These are phyloP conservation scores for Sugiyamaella xylanicola DNA, from an alignment of 1,139 yeast species.

Conservation along the genomic window DNA sequence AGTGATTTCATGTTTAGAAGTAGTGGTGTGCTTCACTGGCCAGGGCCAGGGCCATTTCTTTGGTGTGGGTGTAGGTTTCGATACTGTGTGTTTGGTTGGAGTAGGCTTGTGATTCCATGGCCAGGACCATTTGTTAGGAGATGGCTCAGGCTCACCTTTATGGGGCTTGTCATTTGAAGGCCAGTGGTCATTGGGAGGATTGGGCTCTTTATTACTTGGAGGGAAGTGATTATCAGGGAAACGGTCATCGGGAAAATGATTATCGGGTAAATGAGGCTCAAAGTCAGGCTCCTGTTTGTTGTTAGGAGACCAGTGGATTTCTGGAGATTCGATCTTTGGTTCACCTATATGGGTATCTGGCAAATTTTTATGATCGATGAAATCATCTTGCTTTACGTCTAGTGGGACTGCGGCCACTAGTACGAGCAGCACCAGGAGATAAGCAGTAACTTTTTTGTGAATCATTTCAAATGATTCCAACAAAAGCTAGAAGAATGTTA, in stretches of 20 bases:
- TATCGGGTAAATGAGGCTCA: background rate
- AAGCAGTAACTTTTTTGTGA: background rate
- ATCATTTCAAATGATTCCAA: constrained; percentile 1
- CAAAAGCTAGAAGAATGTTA: background rate
- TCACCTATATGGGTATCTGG: no score
- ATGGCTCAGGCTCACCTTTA: background rate
- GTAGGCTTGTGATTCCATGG: background rate
- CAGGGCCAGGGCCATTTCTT: background rate
- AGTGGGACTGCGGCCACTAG: constrained; percentile 2
- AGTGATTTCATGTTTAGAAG: background rate
- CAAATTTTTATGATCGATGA: background rate
- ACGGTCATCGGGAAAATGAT: background rate
- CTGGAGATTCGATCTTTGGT: no score
- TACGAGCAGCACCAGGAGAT: background rate
- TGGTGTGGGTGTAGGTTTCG: background rate
- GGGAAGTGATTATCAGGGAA: background rate
- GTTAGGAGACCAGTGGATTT: background rate
- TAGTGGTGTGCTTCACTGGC: background rate
- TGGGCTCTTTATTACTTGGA: background rate
- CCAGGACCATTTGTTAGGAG: background rate
- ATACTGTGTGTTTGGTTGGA: background rate
- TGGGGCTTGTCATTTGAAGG: background rate
- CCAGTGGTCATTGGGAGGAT: background rate
- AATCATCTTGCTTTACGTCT: background rate
- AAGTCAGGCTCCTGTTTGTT: background rate